Evolutionary conservation across 2,329 filamentous ascomycete genomes (phyloP), one percentile per base, ranked within the genome.

Genomic region (Chaetothyriales sp.): DNA sequence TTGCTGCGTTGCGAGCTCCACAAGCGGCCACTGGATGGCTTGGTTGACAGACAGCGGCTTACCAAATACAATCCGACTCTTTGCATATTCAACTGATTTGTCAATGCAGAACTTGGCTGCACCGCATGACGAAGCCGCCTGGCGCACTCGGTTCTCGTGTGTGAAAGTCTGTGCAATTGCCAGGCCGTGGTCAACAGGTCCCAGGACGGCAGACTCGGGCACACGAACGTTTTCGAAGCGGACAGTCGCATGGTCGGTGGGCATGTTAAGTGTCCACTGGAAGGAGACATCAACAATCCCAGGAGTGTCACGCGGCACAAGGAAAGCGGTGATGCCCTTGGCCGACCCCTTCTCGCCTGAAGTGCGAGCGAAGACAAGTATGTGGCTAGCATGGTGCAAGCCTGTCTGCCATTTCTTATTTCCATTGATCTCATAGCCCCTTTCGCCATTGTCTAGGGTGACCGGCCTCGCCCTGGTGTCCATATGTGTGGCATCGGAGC

Each of bases 201-300:
- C 78, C 1, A 81, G 66, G 32, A 80, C 65, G 1, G 74, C 68
- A 18, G 68, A 70, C 12, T 67, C 64, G 0, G 78, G 75, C 1
- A 81, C 74, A 59, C 68, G 75, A n/a, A 79, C 78, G 51, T 75
- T 63, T n/a, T 70, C 70, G 44, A 81, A 65, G 1, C 71, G 70
- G 42, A 81, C 67, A 1, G 77, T 81, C 2, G 78, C 78, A 60
- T 81, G 78, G 61, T 82, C 78, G 5, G 78, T 81, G 0, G 78
- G 78, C 78, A 81, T 82, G 58, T 81, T 81, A 49, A 81, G 71
- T 1, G 78, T 81, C 76, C 77, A 81, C 63, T 81, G 73, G 56
- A 78, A 81, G 39, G 74, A 77, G 45, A 73, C 70, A 6, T 79
- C 70, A 19, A 69, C 67, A 15, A 81, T 57, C 0, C 78, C 78